A percentile compares a stretch with the other conserved stretches of the same genome.
Evolutionary conservation across 2,329 filamentous ascomycete genomes (phyloP).

Genomic region (Colletotrichum higginsianum): DNA sequence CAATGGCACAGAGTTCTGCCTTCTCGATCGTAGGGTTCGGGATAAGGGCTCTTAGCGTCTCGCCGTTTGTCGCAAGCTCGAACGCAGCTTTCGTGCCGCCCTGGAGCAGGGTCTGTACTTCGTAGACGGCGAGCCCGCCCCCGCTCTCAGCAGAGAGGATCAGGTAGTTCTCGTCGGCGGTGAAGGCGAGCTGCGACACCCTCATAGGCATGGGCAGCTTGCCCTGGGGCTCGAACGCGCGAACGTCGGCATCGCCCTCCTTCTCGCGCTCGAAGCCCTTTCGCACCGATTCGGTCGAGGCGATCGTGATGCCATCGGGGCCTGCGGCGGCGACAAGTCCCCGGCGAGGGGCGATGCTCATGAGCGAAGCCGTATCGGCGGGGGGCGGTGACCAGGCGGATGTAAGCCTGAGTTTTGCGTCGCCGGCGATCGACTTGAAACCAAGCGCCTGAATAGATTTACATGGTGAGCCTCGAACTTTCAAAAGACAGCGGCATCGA

Average conservation of each 20-base stretch:
- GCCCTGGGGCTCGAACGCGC: slow-evolving; percentile 80
- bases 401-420: slow-evolving; percentile 86
- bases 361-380: slow-evolving; percentile 82
- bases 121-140: slow-evolving; percentile 87
- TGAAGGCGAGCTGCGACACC: slow-evolving; percentile 91
- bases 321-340: slow-evolving; percentile 90
- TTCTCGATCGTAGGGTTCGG: slow-evolving; percentile 85
- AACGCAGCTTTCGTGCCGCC: slow-evolving; percentile 78
- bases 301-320: slow-evolving; percentile 83
- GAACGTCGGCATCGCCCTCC: slow-evolving; percentile 74
- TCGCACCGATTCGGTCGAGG: slow-evolving; percentile 83
- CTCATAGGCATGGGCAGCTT: slow-evolving; percentile 80
- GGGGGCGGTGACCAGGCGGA: slow-evolving; percentile 84
- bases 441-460: slow-evolving; percentile 73
- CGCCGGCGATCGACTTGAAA: slow-evolving; percentile 84
- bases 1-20: slow-evolving; percentile 83
- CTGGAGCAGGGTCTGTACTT: slow-evolving; percentile 77
- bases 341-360: slow-evolving; percentile 84
- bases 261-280: slow-evolving; percentile 76
- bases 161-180: slow-evolving; percentile 88
- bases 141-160: slow-evolving; percentile 86
- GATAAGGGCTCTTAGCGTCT: slow-evolving; percentile 79
- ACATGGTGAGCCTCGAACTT: slow-evolving; percentile 41
- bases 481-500: slow-evolving; percentile 34
- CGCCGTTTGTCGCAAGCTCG: slow-evolving; percentile 82